Conservation (phyloP, 176 grass and related monocot genomes). For the Paspalum notatum region DNA sequence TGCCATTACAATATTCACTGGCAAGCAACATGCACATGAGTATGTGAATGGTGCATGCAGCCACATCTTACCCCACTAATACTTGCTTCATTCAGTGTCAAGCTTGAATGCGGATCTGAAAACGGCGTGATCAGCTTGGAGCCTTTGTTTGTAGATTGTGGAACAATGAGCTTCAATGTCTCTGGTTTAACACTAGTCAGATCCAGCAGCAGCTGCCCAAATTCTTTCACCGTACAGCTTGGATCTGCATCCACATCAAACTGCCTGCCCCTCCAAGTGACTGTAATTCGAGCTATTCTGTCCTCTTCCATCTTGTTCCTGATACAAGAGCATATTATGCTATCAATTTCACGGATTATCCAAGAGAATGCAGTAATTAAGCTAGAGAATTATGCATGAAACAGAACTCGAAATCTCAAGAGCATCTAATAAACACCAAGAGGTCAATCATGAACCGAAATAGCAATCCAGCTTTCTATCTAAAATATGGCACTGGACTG, state of each 20-base stretch:
- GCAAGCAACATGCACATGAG: neutral
- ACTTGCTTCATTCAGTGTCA: conserved; percentile 72
- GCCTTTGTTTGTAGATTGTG: conserved; percentile 65
- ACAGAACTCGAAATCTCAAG: neutral
- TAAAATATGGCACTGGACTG: neutral
- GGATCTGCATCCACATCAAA: conserved; percentile 69
- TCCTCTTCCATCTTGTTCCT: conserved; percentile 57
- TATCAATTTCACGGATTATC: conserved; percentile 28
- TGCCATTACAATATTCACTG: conserved; percentile 14
- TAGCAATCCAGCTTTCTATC: neutral
- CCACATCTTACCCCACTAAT: conserved; percentile 61
- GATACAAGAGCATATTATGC: neutral
- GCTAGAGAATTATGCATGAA: conserved; percentile 4
- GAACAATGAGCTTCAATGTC: conserved; percentile 87
- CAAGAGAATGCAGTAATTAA: neutral
- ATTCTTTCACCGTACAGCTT: conserved; percentile 76
- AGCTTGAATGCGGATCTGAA: conserved; percentile 54
- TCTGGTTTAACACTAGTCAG: conserved; percentile 88
- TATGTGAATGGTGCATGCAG: neutral
- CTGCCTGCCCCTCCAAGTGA: conserved; percentile 81
- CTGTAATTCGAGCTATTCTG: conserved; percentile 57
- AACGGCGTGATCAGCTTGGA: conserved; percentile 79
- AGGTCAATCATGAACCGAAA: neutral
- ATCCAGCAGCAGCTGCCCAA: conserved; percentile 75
- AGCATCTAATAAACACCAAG: neutral